These are phyloP conservation scores for Geum urbanum DNA, from an alignment of 306 rosid species.

Conservation along the genomic window DNA sequence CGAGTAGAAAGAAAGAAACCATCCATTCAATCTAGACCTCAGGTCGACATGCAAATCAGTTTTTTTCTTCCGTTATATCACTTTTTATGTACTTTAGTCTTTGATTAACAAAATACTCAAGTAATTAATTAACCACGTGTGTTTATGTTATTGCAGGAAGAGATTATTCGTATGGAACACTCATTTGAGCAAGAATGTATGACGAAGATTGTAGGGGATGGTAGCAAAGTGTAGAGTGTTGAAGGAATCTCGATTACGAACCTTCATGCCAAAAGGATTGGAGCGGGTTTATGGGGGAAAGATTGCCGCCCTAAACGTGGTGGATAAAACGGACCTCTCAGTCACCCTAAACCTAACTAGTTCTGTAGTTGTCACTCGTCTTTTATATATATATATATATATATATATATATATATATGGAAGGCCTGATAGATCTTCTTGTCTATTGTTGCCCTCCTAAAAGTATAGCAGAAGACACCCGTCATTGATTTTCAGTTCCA, in stretches of 20 bases:
- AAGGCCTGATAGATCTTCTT: too few species aligned
- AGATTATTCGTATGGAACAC: slow-evolving; percentile 28
- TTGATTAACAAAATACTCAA: background rate
- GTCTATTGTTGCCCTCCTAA: too few species aligned
- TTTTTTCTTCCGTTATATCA: too few species aligned
- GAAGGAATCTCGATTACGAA: slow-evolving; percentile 33
- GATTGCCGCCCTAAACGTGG: background rate
- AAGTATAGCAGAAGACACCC: too few species aligned
- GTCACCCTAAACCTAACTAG: too few species aligned
- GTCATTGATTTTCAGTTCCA: too few species aligned
- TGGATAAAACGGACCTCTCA: too few species aligned
- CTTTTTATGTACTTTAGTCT: too few species aligned
- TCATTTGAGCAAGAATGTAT: slow-evolving; percentile 48
- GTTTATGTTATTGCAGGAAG: slow-evolving; percentile 13
- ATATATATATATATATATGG: too few species aligned
- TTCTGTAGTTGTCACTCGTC: too few species aligned
- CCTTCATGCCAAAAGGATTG: slow-evolving; percentile 13
- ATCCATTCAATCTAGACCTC: background rate
- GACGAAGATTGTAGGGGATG: background rate
- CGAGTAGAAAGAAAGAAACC: background rate
- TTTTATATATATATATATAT: too few species aligned
- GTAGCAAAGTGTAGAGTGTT: background rate
- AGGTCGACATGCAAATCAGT: background rate
- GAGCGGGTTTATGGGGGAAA: background rate
- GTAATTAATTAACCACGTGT: background rate